phyloP scores from a whole-genome alignment of 2,329 filamentous ascomycete species.

The Ceratocystis alfenasii region DNA sequence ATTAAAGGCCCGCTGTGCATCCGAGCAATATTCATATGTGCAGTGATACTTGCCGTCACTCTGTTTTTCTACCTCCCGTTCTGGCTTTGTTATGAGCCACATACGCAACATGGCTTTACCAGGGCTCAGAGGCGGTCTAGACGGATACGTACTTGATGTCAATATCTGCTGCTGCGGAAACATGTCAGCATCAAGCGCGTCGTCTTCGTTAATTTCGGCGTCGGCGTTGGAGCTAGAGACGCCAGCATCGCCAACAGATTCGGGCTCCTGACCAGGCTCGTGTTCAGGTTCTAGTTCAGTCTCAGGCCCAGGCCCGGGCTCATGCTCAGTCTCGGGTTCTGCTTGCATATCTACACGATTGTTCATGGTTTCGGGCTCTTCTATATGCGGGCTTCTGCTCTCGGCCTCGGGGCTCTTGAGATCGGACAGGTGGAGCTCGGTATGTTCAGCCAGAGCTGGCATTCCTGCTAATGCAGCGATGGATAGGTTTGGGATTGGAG shows the following conservation, averaged over 20 bases:
- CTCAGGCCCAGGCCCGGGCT: no score
- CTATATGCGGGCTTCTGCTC: conserved; percentile 9
- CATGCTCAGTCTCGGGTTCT: not conserved
- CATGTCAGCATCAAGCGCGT: not conserved
- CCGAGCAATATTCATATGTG: conserved; percentile 55
- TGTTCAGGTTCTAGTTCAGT: no score
- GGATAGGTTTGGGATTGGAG: conserved; percentile 16
- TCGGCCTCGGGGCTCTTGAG: conserved; percentile 16
- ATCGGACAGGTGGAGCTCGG: conserved; percentile 18
- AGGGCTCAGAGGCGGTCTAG: conserved; percentile 5
- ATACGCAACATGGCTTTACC: conserved; percentile 29
- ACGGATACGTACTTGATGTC: not conserved
- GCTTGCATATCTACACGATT: not conserved
- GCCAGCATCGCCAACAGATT: not conserved
- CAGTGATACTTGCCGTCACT: conserved; percentile 66
- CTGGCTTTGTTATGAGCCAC: conserved; percentile 48
- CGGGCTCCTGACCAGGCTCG: no score
- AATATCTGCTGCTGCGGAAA: conserved; percentile 5
- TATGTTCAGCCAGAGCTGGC: conserved; percentile 26
- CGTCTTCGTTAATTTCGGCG: conserved; percentile 2
- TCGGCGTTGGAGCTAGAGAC: not conserved
- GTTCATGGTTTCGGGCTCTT: not conserved
- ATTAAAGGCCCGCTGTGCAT: conserved; percentile 53
- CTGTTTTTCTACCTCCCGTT: conserved; percentile 49
- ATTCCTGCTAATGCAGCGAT: conserved; percentile 17